A percentile compares a stretch with the other conserved stretches of the same genome.
Evolutionary conservation across 1,139 yeast genomes (phyloP).

Genomic region (Nematodospora anomalae): DNA sequence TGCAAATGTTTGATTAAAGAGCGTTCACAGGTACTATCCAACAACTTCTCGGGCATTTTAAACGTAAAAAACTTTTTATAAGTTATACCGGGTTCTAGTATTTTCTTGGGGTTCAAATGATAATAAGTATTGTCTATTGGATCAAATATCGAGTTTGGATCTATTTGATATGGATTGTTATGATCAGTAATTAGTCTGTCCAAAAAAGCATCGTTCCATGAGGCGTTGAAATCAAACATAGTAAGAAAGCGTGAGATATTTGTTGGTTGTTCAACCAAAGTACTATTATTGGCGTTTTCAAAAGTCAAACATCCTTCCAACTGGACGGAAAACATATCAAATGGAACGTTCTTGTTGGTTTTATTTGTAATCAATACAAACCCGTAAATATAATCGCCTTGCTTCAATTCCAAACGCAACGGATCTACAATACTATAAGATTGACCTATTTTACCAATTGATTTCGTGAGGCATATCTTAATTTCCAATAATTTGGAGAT

Average conservation of each 20-base stretch:
- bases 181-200: slow-evolving; percentile 31
- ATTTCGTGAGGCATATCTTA: slow-evolving; percentile 31
- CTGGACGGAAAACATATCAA: slow-evolving; percentile 43
- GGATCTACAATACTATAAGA: slow-evolving; percentile 32
- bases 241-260: slow-evolving; percentile 25
- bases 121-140: slow-evolving; percentile 33
- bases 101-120: slow-evolving; percentile 28
- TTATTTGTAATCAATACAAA: slow-evolving; percentile 37
- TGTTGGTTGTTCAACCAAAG: slow-evolving; percentile 14
- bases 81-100: slow-evolving; percentile 32
- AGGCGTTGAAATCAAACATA: slow-evolving; percentile 45
- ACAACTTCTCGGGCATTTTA: slow-evolving; percentile 36
- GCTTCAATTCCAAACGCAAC: slow-evolving; percentile 31
- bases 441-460: slow-evolving; percentile 32
- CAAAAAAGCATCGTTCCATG: slow-evolving; percentile 41
- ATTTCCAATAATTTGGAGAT: slow-evolving; percentile 29
- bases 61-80: slow-evolving; percentile 45
- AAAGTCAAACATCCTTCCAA: slow-evolving; percentile 35
- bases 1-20: slow-evolving; percentile 37
- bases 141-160: slow-evolving; percentile 23
- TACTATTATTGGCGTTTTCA: slow-evolving; percentile 18
- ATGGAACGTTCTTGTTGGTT: slow-evolving; percentile 29
- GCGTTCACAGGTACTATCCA: slow-evolving; percentile 40
- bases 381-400: slow-evolving; percentile 43
- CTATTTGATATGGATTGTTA: slow-evolving; percentile 23